Percentiles rank a stretch among this genome's conserved stretches.
Conservation (phyloP, 1,284 basidiomycete genomes). For the Anthracocystis walkeri region DNA sequence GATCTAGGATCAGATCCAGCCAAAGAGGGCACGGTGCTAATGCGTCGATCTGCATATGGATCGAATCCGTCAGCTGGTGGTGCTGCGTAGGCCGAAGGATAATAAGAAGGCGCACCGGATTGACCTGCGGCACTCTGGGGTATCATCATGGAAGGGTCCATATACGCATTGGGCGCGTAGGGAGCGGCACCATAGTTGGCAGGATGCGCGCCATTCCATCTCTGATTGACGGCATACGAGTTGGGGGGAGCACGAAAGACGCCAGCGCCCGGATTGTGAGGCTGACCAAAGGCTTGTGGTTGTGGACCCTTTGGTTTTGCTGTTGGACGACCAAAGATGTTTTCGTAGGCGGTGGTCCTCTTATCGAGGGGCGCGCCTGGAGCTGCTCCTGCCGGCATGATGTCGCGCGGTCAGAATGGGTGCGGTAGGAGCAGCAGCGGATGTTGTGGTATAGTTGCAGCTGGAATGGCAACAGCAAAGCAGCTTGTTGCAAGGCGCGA, state of each 20-base stretch:
- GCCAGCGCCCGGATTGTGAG: conserved; percentile 12
- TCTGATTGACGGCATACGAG: conserved; percentile 40
- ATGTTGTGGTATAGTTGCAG: too few species aligned
- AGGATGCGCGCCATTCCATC: conserved; percentile 41
- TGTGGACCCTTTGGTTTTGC: conserved; percentile 61
- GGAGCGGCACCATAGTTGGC: conserved; percentile 18
- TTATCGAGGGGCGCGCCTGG: conserved; percentile 58
- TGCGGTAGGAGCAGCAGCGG: conserved; percentile 23
- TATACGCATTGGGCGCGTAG: conserved; percentile 25
- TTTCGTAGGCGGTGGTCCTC: conserved; percentile 65
- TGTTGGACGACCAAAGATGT: conserved; percentile 65
- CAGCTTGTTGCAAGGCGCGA: not conserved
- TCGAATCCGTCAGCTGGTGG: conserved; percentile 20
- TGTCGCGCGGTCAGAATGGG: conserved; percentile 9
- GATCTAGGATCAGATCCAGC: conserved; percentile 30
- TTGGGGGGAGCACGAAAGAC: conserved; percentile 40
- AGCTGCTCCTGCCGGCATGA: conserved; percentile 47
- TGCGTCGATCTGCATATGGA: conserved; percentile 29
- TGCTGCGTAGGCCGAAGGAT: conserved; percentile 27
- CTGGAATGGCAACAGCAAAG: not conserved
- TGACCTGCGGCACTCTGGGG: conserved; percentile 11
- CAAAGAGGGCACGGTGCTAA: conserved; percentile 35
- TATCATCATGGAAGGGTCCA: conserved; percentile 30
- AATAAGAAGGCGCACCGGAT: conserved; percentile 23
- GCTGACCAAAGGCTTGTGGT: conserved; percentile 30